Conservation (phyloP, 768 basidiomycete genomes). For the Mycena albidolilacea region DNA sequence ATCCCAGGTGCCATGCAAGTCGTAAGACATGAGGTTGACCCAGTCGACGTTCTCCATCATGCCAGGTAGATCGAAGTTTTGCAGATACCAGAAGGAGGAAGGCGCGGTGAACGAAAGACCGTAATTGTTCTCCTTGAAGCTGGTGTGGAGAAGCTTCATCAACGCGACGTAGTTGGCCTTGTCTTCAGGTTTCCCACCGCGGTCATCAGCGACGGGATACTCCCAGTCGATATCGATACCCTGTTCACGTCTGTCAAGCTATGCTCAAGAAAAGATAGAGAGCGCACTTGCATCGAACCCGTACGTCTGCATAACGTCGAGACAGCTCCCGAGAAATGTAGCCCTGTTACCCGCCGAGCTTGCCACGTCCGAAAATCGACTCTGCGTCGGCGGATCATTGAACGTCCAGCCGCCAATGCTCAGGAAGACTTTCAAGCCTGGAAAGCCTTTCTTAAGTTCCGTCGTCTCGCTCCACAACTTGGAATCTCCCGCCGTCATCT, state of each 20-base stretch:
- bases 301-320: conserved; percentile 53
- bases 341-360: background rate
- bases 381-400: conserved; percentile 16
- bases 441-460: background rate
- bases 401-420: conserved; percentile 16
- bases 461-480: background rate
- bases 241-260: conserved; percentile 65
- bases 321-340: conserved; percentile 65
- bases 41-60: background rate
- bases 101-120: background rate
- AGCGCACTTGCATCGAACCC: conserved; percentile 46
- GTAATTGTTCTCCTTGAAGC: background rate
- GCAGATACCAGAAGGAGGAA: conserved; percentile 7
- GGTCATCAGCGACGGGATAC: conserved; percentile 3
- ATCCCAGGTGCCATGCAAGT: conserved; percentile 6
- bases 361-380: background rate
- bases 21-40: background rate
- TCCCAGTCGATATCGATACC: conserved; percentile 46
- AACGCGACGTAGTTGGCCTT: conserved; percentile 1
- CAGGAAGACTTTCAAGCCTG: conserved; percentile 58
- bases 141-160: background rate
- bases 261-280: conserved; percentile 89
- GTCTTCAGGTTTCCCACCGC: conserved; percentile 1
- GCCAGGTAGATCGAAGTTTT: background rate
- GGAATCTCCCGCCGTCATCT: conserved; percentile 7